Base-by-base conservation (phyloP, 2,329 filamentous ascomycete genomes). In the Monilinia fructicola region DNA sequence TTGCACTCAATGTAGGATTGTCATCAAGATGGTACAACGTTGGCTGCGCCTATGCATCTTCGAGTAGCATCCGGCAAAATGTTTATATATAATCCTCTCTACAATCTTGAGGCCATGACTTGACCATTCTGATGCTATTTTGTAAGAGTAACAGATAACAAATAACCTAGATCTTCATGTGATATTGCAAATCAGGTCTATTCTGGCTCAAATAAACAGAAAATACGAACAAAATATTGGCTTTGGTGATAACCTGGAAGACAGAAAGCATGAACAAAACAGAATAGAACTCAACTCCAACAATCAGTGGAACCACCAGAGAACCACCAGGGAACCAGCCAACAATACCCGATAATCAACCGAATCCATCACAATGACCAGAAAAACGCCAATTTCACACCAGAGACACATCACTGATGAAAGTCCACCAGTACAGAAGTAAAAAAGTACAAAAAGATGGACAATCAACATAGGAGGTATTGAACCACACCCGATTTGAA, bases 401-500 rank as follows among this genome's bases (percentile, higher is more conserved):
- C 31, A 35, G 31, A 35, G 5, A 35, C 9, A 35, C 6, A 35
- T 7, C 31, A 5, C 31, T 7, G 9, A 21, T 31, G n/a, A 53
- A 62, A 40, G 35, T 10, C 28, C n/a, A 5, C 14, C 28, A 38
- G 23, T 18, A 31, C 4, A 40, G 16, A 7, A n/a, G 6, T 1
- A 10, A 26, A 4, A 18, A 62, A 38, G 2, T 3, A 2, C 31
- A 56, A 66, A 54, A 46, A 11, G 12, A n/a, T n/a, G n/a, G n/a
- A 6, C 35, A 61, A 44, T 60, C 28, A 65, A 61, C 10, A 0
- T 18, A 40, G 58, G 68, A 67, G 70, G 69, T 70, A 64, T 69
- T 72, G 71, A 74, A 71, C 69, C 71, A 67, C 66, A 69, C 71
- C 73, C 67, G 72, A 74, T 74, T 74, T 74, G 73, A 74, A 74